Percentiles rank a stretch among this genome's conserved stretches.
phyloP scores from a whole-genome alignment of 371 early-diverging fungal genomes.

The Dipsacomyces acuminosporus region DNA sequence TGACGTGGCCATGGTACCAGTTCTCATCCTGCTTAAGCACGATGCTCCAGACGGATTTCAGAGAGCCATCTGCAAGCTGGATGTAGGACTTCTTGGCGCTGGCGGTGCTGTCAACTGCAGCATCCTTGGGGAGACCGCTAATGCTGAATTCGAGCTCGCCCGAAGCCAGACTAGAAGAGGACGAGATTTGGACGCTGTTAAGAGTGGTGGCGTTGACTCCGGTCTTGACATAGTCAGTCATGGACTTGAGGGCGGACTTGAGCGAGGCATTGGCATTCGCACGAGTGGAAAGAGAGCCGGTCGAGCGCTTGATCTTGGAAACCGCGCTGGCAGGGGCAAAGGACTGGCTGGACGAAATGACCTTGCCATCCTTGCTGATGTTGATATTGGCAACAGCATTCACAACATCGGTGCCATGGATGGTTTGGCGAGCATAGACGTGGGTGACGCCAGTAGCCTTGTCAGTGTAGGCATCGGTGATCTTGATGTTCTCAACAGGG shows the following conservation, averaged over 20 bases:
- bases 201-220: not conserved
- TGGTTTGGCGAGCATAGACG: not conserved
- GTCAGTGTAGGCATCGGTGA: constrained; percentile 6
- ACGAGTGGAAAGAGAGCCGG: not conserved
- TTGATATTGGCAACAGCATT: not conserved
- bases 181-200: not conserved
- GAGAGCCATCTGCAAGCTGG: constrained; percentile 13
- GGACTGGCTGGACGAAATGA: constrained; percentile 69
- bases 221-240: constrained; percentile 6
- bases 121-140: constrained; percentile 51
- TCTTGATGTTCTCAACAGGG: not conserved
- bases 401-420: not conserved
- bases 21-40: constrained; percentile 47
- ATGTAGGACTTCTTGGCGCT: constrained; percentile 39
- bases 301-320: not conserved
- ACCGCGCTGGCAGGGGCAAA: constrained; percentile 48
- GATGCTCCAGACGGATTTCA: constrained; percentile 14
- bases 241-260: constrained; percentile 5
- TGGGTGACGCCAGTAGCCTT: constrained; percentile 7
- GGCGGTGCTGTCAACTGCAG: constrained; percentile 52
- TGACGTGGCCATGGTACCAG: constrained; percentile 52
- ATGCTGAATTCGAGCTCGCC: constrained; percentile 23
- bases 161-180: not conserved
- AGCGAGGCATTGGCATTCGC: constrained; percentile 1
- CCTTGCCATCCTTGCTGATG: constrained; percentile 58